phyloP scores from a whole-genome alignment of 2,329 filamentous ascomycete species.

The Ophiostoma australiae region DNA sequence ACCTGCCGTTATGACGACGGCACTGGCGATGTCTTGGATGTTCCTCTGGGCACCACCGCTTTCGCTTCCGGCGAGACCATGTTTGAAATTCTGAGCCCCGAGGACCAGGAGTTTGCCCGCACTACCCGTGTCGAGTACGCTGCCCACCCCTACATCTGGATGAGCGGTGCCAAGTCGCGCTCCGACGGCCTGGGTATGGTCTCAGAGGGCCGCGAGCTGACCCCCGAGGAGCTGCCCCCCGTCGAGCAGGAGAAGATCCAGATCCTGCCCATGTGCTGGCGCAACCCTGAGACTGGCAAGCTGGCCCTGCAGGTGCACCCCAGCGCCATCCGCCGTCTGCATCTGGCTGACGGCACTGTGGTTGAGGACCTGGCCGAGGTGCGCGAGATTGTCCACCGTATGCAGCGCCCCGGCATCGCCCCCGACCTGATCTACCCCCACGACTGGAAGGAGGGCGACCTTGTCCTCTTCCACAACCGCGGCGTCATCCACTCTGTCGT shows the following conservation, averaged over 20 bases:
- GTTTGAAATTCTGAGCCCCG: conserved; percentile 60
- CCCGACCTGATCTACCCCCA: conserved; percentile 65
- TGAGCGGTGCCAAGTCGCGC: conserved; percentile 62
- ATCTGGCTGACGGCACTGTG: conserved; percentile 60
- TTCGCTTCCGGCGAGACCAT: conserved; percentile 68
- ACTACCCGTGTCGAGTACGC: conserved; percentile 68
- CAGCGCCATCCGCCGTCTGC: conserved; percentile 63
- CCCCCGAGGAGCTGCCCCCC: conserved; percentile 55
- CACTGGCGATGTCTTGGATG: conserved; percentile 59
- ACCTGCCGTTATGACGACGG: conserved; percentile 70
- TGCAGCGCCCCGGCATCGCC: conserved; percentile 69
- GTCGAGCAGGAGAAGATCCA: conserved; percentile 64
- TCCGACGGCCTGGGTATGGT: conserved; percentile 67
- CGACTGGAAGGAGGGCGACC: conserved; percentile 71
- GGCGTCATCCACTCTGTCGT: conserved; percentile 71
- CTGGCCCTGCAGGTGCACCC: conserved; percentile 71
- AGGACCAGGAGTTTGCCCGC: conserved; percentile 63
- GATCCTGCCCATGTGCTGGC: conserved; percentile 71
- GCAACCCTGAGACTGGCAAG: conserved; percentile 64
- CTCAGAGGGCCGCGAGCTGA: conserved; percentile 51
- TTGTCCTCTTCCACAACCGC: conserved; percentile 75
- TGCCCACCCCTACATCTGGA: conserved; percentile 78
- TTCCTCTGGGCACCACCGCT: conserved; percentile 70
- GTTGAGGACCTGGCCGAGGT: conserved; percentile 63
- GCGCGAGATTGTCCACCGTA: conserved; percentile 58